Percentiles rank a stretch among this genome's conserved stretches.
phyloP scores from a whole-genome alignment of 768 basidiomycete genomes.

The Ramaria rubella region DNA sequence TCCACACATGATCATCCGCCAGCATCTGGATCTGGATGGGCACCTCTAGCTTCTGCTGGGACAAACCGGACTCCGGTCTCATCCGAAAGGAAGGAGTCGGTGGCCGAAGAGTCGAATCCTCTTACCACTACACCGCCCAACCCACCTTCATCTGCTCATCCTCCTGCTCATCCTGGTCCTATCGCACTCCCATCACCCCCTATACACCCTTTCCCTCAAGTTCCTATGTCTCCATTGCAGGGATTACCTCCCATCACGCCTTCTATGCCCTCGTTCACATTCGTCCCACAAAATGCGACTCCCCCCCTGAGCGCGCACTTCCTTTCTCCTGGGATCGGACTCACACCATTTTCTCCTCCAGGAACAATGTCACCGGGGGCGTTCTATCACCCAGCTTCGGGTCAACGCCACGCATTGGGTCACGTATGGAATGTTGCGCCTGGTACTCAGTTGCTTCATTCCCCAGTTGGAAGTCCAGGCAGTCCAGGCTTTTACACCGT shows the following conservation, averaged over 20 bases:
- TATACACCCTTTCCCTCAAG: constrained; percentile 5
- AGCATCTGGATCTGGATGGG: background rate
- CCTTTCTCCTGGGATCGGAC: constrained; percentile 28
- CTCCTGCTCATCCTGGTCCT: constrained; percentile 59
- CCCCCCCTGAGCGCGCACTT: constrained; percentile 35
- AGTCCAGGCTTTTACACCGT: background rate
- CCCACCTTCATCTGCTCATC: constrained; percentile 22
- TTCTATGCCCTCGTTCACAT: constrained; percentile 92
- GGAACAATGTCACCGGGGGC: constrained; percentile 67
- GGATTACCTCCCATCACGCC: constrained; percentile 93
- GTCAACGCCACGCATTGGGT: constrained; percentile 19
- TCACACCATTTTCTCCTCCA: constrained; percentile 59
- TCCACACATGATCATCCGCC: background rate
- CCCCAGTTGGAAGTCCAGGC: background rate
- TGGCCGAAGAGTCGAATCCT: background rate
- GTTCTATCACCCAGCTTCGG: constrained; percentile 36
- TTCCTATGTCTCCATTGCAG: constrained; percentile 44
- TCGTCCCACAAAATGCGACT: constrained; percentile 50
- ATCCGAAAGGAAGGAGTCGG: background rate
- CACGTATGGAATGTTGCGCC: constrained; percentile 9
- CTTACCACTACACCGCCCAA: constrained; percentile 8
- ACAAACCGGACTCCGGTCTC: background rate
- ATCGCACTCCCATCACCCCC: constrained; percentile 62
- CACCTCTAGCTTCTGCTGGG: background rate
- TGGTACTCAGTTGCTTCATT: constrained; percentile 1